Conservation (phyloP, 2,329 filamentous ascomycete genomes). For the Sclerotinia nivalis region DNA sequence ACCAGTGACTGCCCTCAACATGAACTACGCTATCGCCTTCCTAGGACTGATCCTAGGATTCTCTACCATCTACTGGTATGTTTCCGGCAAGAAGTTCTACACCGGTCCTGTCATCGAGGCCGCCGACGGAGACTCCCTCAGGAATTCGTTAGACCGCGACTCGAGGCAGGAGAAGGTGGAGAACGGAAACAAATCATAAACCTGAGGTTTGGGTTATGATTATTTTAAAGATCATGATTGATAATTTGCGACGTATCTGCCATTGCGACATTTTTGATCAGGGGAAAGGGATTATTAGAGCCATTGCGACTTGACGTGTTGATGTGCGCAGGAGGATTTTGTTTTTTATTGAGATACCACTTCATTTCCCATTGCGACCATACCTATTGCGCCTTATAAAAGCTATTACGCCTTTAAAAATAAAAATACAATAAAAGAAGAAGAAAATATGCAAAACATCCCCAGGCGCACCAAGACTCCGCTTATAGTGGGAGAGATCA, state of each 20-base stretch:
- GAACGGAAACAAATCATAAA: slow-evolving; percentile 17
- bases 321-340: slow-evolving; percentile 11
- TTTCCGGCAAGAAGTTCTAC: slow-evolving; percentile 49
- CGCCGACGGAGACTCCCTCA: slow-evolving; percentile 26
- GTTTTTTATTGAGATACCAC: slow-evolving; percentile 12
- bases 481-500: neutral
- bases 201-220: slow-evolving; percentile 22
- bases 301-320: slow-evolving; percentile 14
- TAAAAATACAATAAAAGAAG: slow-evolving; percentile 2
- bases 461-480: neutral
- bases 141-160: slow-evolving; percentile 17
- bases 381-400: slow-evolving; percentile 6
- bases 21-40: slow-evolving; percentile 58
- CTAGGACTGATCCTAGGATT: slow-evolving; percentile 49
- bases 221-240: slow-evolving; percentile 20
- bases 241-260: slow-evolving; percentile 21
- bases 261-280: slow-evolving; percentile 5
- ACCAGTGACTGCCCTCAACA: slow-evolving; percentile 49
- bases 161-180: slow-evolving; percentile 21
- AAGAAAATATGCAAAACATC: neutral
- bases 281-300: neutral
- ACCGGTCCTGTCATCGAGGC: slow-evolving; percentile 47
- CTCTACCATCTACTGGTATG: slow-evolving; percentile 49
- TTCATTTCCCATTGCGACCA: slow-evolving; percentile 18
- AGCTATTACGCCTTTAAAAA: slow-evolving; percentile 1